These are phyloP conservation scores for Cyclotella baltica DNA, from an alignment of 108 stramenopile genomes.

Conservation along the genomic window DNA sequence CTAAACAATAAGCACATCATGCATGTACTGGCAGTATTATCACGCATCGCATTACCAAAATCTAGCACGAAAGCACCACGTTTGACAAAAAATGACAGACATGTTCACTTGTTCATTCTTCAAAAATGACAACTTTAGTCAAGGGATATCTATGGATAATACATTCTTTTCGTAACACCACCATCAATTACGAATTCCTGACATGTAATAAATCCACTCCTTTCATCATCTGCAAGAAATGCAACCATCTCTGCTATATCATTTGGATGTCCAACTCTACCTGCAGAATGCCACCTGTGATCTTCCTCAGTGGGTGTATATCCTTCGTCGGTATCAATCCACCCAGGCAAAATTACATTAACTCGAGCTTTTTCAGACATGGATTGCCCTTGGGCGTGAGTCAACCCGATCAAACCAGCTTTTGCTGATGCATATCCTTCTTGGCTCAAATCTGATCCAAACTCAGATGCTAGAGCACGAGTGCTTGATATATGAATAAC, in stretches of 20 bases:
- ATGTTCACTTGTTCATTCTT: no score
- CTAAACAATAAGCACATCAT: no score
- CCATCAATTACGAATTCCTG: slow-evolving; percentile 33
- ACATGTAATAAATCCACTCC: slow-evolving; percentile 35
- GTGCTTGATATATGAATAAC: slow-evolving; percentile 30
- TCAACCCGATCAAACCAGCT: slow-evolving; percentile 27
- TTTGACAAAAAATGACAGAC: no score
- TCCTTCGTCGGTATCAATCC: slow-evolving; percentile 33
- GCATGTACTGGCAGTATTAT: no score
- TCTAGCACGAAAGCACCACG: no score
- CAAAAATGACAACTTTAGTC: no score
- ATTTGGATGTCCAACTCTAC: slow-evolving; percentile 20
- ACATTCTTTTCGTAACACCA: slow-evolving; percentile 28
- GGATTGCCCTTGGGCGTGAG: slow-evolving; percentile 31
- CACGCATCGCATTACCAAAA: no score
- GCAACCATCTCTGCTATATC: slow-evolving; percentile 29
- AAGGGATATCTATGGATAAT: slow-evolving; percentile 19
- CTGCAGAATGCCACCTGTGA: slow-evolving; percentile 24
- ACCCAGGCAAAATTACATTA: slow-evolving; percentile 34
- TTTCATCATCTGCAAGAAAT: slow-evolving; percentile 33
- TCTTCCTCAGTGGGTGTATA: slow-evolving; percentile 23
- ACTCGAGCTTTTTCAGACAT: slow-evolving; percentile 24
- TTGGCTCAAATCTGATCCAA: slow-evolving; percentile 6
- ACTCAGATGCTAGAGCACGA: slow-evolving; percentile 21
- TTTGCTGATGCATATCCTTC: slow-evolving; percentile 35